phyloP scores from a whole-genome alignment of 495 filamentous ascomycete species.

The Aspergillus cavernicola region DNA sequence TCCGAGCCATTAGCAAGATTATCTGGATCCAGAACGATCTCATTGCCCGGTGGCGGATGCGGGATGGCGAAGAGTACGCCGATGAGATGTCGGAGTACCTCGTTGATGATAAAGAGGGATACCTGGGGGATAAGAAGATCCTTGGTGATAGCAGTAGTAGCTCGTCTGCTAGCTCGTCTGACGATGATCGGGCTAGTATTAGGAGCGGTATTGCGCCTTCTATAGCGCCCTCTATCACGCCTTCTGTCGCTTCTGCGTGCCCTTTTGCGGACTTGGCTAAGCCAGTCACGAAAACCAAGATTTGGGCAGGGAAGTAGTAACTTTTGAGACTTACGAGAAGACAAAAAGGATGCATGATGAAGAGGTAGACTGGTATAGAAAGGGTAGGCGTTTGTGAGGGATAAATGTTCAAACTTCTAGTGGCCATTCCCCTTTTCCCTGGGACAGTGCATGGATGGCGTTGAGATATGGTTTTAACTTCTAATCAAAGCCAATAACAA shows the following conservation, averaged over 20 bases:
- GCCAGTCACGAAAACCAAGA: conserved; percentile 31
- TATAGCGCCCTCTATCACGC: conserved; percentile 14
- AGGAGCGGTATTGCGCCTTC: conserved; percentile 24
- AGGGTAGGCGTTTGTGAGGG: conserved; percentile 2
- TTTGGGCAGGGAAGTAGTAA: conserved; percentile 32
- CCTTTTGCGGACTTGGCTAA: conserved; percentile 35
- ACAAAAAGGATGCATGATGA: neutral
- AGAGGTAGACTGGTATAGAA: neutral
- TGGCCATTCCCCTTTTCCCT: neutral
- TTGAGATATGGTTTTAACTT: neutral
- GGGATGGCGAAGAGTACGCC: conserved; percentile 67
- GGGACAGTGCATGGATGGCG: neutral
- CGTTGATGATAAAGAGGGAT: conserved; percentile 59
- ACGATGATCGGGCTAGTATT: conserved; percentile 36
- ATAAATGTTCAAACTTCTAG: neutral
- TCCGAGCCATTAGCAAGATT: conserved; percentile 60
- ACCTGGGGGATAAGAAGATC: conserved; percentile 48
- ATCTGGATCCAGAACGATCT: conserved; percentile 79
- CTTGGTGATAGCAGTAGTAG: conserved; percentile 27
- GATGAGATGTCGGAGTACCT: conserved; percentile 53
- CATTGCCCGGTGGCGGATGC: conserved; percentile 70
- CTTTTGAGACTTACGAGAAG: too few species aligned
- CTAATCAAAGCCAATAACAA: too few species aligned
- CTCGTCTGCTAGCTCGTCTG: conserved; percentile 24
- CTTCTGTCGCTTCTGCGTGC: conserved; percentile 27